Conservation (phyloP, 1,284 basidiomycete species). For the Sanghuangporus weigelae region DNA sequence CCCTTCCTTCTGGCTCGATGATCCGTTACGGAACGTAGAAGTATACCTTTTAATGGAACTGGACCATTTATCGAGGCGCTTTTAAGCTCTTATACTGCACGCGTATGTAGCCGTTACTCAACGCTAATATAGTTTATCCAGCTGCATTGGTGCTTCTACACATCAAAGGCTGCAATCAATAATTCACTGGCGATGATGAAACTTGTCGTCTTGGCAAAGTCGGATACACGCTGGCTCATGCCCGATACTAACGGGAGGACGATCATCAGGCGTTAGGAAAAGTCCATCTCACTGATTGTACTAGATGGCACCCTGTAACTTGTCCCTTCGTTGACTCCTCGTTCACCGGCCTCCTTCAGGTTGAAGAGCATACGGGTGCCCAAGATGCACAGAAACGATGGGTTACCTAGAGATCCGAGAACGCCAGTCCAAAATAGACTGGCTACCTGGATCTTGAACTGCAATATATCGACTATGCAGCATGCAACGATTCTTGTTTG, state of each 20-base stretch:
- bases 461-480: not conserved
- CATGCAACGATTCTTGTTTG: not conserved
- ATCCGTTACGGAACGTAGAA: no score
- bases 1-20: not conserved
- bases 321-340: constrained; percentile 2
- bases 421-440: not conserved
- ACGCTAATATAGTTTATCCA: no score
- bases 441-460: not conserved
- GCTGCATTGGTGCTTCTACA: no score
- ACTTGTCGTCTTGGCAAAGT: no score
- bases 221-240: no score
- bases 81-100: no score
- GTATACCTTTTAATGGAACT: no score
- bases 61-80: no score
- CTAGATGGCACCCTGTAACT: not conserved
- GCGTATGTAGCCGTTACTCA: no score
- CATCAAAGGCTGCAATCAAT: no score
- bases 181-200: no score
- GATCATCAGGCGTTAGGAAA: not conserved
- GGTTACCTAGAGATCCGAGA: not conserved
- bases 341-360: constrained; percentile 4
- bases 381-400: constrained; percentile 1
- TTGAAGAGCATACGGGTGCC: constrained; percentile 6
- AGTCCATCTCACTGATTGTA: not conserved
- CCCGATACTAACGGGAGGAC: no score